A percentile compares a stretch with the other conserved stretches of the same genome.
Conservation (phyloP, 2,329 filamentous ascomycete species). For the Microthyrium microscopicum region DNA sequence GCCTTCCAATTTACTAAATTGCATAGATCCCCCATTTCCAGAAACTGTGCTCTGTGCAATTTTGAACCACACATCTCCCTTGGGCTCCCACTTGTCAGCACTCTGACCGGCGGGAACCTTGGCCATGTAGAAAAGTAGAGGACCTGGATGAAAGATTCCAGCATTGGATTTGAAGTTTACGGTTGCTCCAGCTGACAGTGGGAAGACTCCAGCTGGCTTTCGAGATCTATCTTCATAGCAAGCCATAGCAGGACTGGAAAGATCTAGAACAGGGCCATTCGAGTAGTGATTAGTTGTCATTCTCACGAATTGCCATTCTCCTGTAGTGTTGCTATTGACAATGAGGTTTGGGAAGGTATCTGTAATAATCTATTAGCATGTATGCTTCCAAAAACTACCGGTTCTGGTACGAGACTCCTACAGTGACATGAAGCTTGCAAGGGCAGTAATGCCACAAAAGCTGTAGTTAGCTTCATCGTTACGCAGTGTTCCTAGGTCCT, state of each 20-base stretch:
- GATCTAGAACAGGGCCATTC: slow-evolving; percentile 17
- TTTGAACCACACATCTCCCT: slow-evolving; percentile 22
- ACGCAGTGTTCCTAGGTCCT: too few relatives aligned
- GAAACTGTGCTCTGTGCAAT: too few relatives aligned
- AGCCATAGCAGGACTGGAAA: slow-evolving; percentile 16
- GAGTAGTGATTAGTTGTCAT: slow-evolving; percentile 17
- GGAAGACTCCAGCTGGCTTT: slow-evolving; percentile 15
- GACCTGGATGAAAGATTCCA: slow-evolving; percentile 7
- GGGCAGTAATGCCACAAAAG: too few relatives aligned
- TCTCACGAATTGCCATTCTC: slow-evolving; percentile 18
- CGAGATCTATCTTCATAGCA: slow-evolving; percentile 17
- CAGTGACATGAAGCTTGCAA: too few relatives aligned
- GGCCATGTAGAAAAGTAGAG: slow-evolving; percentile 13
- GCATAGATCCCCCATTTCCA: too few relatives aligned
- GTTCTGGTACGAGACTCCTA: too few relatives aligned
- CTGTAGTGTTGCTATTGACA: slow-evolving; percentile 9
- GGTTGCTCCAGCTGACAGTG: slow-evolving; percentile 1
- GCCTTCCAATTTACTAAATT: too few relatives aligned
- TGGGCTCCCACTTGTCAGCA: slow-evolving; percentile 16
- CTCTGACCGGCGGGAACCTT: slow-evolving; percentile 18
- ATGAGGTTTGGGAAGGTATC: slow-evolving; percentile 7
- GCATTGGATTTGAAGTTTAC: slow-evolving; percentile 4
- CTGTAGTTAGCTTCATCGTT: too few relatives aligned
- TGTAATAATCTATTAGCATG: too few relatives aligned
- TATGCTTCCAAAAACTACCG: too few relatives aligned